Evolutionary conservation across 352 stramenopile species (phyloP).

Genomic region (Phytophthora rubi): DNA sequence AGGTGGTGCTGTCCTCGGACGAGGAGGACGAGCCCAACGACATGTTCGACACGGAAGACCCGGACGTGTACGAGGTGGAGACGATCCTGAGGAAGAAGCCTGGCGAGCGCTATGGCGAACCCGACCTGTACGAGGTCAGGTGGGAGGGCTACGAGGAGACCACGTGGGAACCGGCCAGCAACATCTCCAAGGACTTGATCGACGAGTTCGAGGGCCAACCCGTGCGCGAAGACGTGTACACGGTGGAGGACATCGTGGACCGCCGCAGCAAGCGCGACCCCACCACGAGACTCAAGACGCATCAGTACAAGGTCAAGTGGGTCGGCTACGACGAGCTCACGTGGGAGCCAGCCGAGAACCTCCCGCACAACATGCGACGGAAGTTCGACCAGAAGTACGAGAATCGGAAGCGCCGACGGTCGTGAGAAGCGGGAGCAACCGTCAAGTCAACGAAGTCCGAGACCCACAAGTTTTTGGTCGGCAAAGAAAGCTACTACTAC

Average conservation of each 20-base stretch:
- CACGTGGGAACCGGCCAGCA: conserved; percentile 78
- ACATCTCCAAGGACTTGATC: conserved; percentile 83
- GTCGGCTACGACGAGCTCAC: conserved; percentile 83
- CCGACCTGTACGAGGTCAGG: conserved; percentile 81
- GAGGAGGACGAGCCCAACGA: conserved; percentile 78
- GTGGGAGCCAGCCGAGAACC: conserved; percentile 79
- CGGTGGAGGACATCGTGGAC: conserved; percentile 76
- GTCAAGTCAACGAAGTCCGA: neutral
- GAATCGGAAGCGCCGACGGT: conserved; percentile 38
- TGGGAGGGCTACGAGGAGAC: conserved; percentile 84
- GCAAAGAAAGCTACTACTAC: neutral
- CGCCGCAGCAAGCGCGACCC: conserved; percentile 71
- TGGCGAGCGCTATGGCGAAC: conserved; percentile 52
- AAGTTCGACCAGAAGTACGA: conserved; percentile 85
- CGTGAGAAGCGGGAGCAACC: neutral
- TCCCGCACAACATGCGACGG: conserved; percentile 77
- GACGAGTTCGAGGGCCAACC: conserved; percentile 79
- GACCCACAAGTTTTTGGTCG: neutral
- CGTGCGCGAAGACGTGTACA: conserved; percentile 81
- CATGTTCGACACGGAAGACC: conserved; percentile 80
- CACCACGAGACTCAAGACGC: conserved; percentile 68
- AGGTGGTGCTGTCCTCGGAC: conserved; percentile 72
- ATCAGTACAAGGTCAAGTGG: conserved; percentile 89
- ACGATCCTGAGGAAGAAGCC: conserved; percentile 67
- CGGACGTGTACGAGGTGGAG: conserved; percentile 86